These are phyloP conservation scores for Malassezia equina DNA, from an alignment of 1,284 basidiomycete species.

Conservation along the genomic window DNA sequence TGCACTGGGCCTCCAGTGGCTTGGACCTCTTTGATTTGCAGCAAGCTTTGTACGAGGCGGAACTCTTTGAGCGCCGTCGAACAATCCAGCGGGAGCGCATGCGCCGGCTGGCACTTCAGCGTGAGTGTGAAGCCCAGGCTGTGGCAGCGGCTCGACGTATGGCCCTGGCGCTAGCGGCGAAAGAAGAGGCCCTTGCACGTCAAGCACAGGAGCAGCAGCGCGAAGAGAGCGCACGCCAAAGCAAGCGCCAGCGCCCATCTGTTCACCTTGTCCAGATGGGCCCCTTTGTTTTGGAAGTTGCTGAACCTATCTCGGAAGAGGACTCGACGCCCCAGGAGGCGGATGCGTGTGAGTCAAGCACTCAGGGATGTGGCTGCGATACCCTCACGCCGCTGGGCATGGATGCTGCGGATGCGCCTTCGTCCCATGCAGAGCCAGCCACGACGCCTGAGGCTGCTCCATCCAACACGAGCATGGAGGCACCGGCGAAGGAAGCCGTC, in stretches of 20 bases:
- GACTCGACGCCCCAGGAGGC: too few species aligned
- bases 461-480: too few species aligned
- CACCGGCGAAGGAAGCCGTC: too few species aligned
- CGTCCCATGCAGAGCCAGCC: neutral
- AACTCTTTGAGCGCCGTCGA: neutral
- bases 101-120: neutral
- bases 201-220: neutral
- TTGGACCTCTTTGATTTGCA: conserved; percentile 2
- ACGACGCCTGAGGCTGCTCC: too few species aligned
- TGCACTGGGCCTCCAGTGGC: neutral
- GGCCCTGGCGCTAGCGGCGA: neutral
- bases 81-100: neutral
- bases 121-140: neutral
- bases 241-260: neutral
- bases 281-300: neutral
- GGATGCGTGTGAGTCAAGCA: neutral
- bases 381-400: neutral
- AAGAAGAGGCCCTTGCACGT: neutral
- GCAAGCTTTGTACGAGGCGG: neutral
- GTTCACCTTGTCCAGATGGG: neutral
- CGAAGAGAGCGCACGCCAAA: neutral
- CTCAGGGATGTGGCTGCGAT: neutral
- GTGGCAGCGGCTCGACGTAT: neutral
- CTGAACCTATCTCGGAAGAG: neutral
- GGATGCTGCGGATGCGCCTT: neutral